These are phyloP conservation scores for Herpetomonas tarakana DNA, from an alignment of 208 protist genomes.

Conservation along the genomic window DNA sequence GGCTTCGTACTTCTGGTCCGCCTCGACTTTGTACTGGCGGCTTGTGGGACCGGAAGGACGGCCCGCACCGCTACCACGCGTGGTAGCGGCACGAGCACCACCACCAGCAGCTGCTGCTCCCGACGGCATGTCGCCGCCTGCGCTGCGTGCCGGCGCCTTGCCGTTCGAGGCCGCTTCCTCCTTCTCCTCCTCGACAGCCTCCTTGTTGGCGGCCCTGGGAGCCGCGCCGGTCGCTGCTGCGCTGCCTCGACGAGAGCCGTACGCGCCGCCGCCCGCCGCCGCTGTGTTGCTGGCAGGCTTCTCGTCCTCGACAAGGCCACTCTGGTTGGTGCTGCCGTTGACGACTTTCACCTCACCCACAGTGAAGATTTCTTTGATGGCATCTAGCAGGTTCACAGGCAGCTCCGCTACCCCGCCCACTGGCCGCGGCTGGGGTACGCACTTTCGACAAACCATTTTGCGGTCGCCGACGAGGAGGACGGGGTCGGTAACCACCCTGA, in stretches of 20 bases:
- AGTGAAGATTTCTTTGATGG: constrained; percentile 25
- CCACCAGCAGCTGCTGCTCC: no score
- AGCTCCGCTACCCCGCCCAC: not conserved
- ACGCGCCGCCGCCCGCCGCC: no score
- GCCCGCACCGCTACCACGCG: constrained; percentile 7
- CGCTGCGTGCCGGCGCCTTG: no score
- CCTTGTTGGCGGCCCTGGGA: no score
- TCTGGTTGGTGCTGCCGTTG: not conserved
- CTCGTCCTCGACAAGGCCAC: constrained; percentile 7
- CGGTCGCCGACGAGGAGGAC: constrained; percentile 44
- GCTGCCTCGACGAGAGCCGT: no score
- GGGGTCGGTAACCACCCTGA: constrained; percentile 36
- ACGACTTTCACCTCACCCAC: not conserved
- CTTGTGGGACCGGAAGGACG: constrained; percentile 27
- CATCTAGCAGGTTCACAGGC: not conserved
- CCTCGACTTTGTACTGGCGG: constrained; percentile 68
- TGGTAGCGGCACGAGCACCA: not conserved
- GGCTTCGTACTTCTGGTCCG: constrained; percentile 85
- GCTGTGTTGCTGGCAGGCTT: not conserved
- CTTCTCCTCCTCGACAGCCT: no score
- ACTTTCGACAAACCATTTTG: constrained; percentile 47
- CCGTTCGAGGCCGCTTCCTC: not conserved
- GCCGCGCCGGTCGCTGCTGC: not conserved
- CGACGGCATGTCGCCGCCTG: no score
- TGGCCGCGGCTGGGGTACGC: constrained; percentile 18